A percentile compares a stretch with the other conserved stretches of the same genome.
phyloP scores from a whole-genome alignment of 1,284 basidiomycete genomes.

The Sporisorium graminicola region DNA sequence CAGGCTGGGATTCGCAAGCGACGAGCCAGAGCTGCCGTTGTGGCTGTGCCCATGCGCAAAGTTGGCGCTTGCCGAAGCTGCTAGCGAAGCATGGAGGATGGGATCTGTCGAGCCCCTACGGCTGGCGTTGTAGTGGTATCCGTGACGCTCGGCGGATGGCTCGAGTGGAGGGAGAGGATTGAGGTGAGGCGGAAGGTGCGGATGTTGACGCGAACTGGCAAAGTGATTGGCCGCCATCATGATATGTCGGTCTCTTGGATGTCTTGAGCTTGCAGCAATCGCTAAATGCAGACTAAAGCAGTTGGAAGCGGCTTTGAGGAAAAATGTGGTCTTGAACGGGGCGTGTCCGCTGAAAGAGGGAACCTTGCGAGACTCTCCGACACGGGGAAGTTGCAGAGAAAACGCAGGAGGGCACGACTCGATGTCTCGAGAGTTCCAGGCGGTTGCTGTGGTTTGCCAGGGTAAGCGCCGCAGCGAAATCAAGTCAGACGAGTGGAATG shows the following conservation, averaged over 20 bases:
- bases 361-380: background rate
- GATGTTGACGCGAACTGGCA: conserved; percentile 47
- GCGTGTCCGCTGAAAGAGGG: background rate
- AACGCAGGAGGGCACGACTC: too few species aligned
- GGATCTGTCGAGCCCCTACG: conserved; percentile 57
- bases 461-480: background rate
- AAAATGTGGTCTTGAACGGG: background rate
- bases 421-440: too few species aligned
- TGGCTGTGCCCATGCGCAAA: conserved; percentile 41
- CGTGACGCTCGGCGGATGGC: conserved; percentile 47
- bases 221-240: conserved; percentile 57
- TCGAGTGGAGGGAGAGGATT: conserved; percentile 54
- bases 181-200: conserved; percentile 50
- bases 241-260: conserved; percentile 7
- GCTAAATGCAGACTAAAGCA: background rate
- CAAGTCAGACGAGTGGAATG: background rate
- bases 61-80: conserved; percentile 48
- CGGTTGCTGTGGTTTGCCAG: background rate
- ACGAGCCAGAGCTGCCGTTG: conserved; percentile 33
- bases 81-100: conserved; percentile 53
- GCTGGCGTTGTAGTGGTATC: conserved; percentile 29
- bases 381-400: too few species aligned
- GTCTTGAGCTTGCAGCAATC: background rate
- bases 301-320: background rate
- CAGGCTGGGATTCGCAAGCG: conserved; percentile 38